These are phyloP conservation scores for Selaginella tamariscina DNA, from an alignment of 75 land plant genomes.

Conservation along the genomic window DNA sequence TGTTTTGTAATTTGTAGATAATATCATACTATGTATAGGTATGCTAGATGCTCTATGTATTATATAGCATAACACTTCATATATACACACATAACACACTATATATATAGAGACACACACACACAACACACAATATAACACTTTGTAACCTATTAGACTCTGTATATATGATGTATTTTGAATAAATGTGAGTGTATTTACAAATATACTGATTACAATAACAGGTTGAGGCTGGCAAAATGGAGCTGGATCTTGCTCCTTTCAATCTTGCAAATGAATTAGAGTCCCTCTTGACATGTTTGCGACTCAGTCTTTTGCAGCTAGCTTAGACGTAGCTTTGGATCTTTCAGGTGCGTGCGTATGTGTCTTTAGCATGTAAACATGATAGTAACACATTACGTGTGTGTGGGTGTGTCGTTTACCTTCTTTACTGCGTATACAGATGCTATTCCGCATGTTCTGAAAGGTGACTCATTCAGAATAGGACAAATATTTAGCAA, in stretches of 20 bases:
- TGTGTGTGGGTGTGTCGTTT: neutral
- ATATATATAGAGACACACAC: no score
- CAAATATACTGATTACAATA: neutral
- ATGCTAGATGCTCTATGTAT: no score
- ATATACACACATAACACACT: no score
- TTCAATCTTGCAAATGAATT: conserved; percentile 25
- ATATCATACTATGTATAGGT: no score
- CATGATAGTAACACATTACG: neutral
- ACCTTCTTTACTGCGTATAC: neutral
- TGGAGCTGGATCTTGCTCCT: conserved; percentile 21
- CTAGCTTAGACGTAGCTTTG: conserved; percentile 17
- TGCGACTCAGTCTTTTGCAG: conserved; percentile 21
- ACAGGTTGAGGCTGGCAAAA: conserved; percentile 30
- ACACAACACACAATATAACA: no score
- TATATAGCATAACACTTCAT: no score
- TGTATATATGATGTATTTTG: no score
- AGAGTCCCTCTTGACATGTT: conserved; percentile 22
- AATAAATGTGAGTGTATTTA: no score
- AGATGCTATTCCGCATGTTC: conserved; percentile 23
- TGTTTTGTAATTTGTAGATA: no score
- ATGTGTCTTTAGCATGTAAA: neutral
- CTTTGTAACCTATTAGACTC: no score
- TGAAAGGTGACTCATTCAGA: conserved; percentile 24
- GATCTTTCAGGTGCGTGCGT: conserved; percentile 15
- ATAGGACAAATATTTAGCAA: conserved; percentile 25